A percentile compares a stretch with the other conserved stretches of the same genome.
Evolutionary conservation across 345 rosid genomes (phyloP).

Genomic region (Anacardium occidentale): DNA sequence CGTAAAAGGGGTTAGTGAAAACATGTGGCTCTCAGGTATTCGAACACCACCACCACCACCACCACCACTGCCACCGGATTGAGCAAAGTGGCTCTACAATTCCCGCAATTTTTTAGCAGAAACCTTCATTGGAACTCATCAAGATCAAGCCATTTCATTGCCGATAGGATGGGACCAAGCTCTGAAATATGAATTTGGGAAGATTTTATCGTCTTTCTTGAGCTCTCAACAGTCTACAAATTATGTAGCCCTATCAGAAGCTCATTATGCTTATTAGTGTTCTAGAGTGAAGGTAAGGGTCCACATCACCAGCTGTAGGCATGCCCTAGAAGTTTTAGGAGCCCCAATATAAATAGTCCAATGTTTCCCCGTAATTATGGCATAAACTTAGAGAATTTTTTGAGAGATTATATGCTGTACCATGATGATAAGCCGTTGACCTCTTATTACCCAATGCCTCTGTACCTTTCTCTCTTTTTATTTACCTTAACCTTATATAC

Average conservation of each 20-base stretch:
- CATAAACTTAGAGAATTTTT: conserved; percentile 6
- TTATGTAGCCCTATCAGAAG: conserved; percentile 18
- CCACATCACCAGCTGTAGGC: conserved; percentile 33
- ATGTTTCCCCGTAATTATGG: conserved; percentile 28
- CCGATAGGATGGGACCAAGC: not conserved
- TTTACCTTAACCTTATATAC: too few species aligned
- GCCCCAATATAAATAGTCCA: conserved; percentile 19
- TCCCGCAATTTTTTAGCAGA: not conserved
- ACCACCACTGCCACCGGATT: not conserved
- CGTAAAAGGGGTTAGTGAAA: conserved; percentile 15
- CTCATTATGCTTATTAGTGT: conserved; percentile 11
- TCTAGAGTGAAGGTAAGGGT: conserved; percentile 12
- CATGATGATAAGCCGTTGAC: conserved; percentile 21
- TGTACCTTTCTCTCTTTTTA: not conserved
- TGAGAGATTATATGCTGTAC: conserved; percentile 6
- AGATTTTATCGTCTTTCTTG: conserved; percentile 14
- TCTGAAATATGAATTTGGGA: not conserved
- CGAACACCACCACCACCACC: not conserved
- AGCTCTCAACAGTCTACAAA: not conserved
- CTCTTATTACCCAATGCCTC: conserved; percentile 10
- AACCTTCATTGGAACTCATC: conserved; percentile 26
- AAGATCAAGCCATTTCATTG: not conserved
- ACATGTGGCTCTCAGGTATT: conserved; percentile 37
- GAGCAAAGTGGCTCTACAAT: not conserved
- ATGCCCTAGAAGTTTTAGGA: conserved; percentile 19